Percentiles rank a stretch among this genome's conserved stretches.
These are phyloP conservation scores for Neckera pumila DNA, from an alignment of 225 moss, liverwort and hornwort species.

Conservation along the genomic window DNA sequence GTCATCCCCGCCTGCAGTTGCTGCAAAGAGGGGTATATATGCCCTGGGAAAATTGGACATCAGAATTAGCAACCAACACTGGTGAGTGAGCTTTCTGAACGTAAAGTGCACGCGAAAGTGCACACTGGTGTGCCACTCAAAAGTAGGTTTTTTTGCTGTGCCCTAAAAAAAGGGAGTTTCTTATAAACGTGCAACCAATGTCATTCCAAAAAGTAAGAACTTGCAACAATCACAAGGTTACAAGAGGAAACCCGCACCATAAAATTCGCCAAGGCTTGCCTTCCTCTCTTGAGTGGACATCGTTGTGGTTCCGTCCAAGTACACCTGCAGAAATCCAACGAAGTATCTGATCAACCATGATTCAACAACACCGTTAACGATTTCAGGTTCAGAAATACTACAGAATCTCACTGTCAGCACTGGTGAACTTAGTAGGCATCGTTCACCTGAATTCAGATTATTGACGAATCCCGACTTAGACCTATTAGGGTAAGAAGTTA, in stretches of 20 bases:
- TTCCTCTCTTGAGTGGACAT: slow-evolving; percentile 97
- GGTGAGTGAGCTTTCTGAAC: not conserved
- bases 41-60: slow-evolving; percentile 28
- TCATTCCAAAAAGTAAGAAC: not conserved
- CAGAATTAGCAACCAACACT: not conserved
- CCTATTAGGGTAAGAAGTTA: slow-evolving; percentile 1
- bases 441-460: not conserved
- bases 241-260: slow-evolving; percentile 31
- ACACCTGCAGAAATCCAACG: slow-evolving; percentile 56
- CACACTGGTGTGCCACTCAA: not conserved
- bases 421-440: not conserved
- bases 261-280: slow-evolving; percentile 91
- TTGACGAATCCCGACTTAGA: not conserved
- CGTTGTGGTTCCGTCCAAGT: slow-evolving; percentile 93
- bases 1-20: slow-evolving; percentile 92
- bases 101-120: not conserved
- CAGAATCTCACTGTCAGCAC: not conserved
- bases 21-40: slow-evolving; percentile 95
- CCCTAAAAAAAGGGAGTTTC: not conserved
- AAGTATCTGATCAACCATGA: not conserved
- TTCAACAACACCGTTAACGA: not conserved
- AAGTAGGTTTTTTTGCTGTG: not conserved
- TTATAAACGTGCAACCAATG: not conserved
- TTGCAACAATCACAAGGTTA: not conserved
- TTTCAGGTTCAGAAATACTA: not conserved